Conservation (phyloP, 768 basidiomycete species). For the Tremella mesenterica region DNA sequence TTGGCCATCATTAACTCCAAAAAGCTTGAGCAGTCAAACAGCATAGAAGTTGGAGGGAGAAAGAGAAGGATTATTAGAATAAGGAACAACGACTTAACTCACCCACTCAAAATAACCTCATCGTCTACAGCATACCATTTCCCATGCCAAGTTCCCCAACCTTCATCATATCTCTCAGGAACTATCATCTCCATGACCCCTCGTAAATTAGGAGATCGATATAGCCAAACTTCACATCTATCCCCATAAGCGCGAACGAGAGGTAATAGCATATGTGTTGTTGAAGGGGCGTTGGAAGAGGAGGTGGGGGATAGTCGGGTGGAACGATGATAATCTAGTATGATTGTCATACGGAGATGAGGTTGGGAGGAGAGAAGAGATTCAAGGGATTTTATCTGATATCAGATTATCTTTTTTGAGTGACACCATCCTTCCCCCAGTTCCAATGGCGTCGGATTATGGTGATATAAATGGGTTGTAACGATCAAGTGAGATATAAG, state of each 20-base stretch:
- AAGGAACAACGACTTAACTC: conserved; percentile 38
- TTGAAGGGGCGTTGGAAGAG: conserved; percentile 42
- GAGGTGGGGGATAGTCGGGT: conserved; percentile 42
- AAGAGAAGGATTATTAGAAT: not conserved
- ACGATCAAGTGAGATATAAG: no score
- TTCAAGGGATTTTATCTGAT: conserved; percentile 62
- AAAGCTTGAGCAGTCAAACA: no score
- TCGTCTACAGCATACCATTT: conserved; percentile 93
- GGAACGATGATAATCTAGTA: conserved; percentile 61
- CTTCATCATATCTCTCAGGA: conserved; percentile 91
- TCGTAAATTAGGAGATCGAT: conserved; percentile 74
- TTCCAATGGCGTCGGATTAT: no score
- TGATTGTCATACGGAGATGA: conserved; percentile 58
- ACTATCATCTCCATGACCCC: conserved; percentile 66
- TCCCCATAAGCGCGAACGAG: conserved; percentile 63
- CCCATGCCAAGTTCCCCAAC: conserved; percentile 97
- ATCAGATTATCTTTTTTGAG: not conserved
- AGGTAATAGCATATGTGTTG: conserved; percentile 55
- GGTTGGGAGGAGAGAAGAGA: conserved; percentile 55
- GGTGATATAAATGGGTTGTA: no score
- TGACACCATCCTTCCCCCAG: not conserved
- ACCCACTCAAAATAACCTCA: conserved; percentile 89
- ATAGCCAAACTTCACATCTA: conserved; percentile 69
- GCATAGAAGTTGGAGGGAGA: no score
- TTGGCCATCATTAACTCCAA: no score